phyloP scores from a whole-genome alignment of 2,329 filamentous ascomycete species.

The Diatrype stigma region DNA sequence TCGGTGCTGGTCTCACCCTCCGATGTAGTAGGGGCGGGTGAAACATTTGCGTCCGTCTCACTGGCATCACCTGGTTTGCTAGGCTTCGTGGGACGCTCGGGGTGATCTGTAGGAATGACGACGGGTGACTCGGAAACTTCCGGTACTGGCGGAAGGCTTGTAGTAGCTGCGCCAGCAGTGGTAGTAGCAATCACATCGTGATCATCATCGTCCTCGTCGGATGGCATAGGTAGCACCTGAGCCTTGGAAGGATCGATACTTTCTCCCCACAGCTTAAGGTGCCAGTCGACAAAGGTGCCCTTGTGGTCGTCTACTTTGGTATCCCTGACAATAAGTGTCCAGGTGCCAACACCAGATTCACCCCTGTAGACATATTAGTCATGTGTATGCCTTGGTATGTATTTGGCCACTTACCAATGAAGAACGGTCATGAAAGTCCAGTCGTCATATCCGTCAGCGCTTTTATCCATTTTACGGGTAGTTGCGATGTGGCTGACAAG shows the following conservation, averaged over 20 bases:
- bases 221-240: slow-evolving; percentile 73
- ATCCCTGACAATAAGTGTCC: slow-evolving; percentile 89
- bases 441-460: slow-evolving; percentile 70
- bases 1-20: slow-evolving; percentile 25
- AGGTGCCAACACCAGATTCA: slow-evolving; percentile 79
- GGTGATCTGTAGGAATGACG: slow-evolving; percentile 56
- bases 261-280: slow-evolving; percentile 91
- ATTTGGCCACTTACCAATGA: slow-evolving; percentile 66
- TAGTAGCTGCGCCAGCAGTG: slow-evolving; percentile 58
- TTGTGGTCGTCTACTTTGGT: slow-evolving; percentile 69
- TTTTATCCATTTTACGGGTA: slow-evolving; percentile 65
- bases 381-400: neutral
- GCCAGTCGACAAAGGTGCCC: slow-evolving; percentile 86
- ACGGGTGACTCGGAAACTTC: slow-evolving; percentile 37
- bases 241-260: slow-evolving; percentile 72
- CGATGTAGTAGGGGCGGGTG: slow-evolving; percentile 26
- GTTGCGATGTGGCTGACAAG: slow-evolving; percentile 81
- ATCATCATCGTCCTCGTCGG: slow-evolving; percentile 77
- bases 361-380: slow-evolving; percentile 57
- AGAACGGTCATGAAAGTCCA: slow-evolving; percentile 99
- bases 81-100: slow-evolving; percentile 57
- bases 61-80: slow-evolving; percentile 27
- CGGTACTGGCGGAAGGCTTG: slow-evolving; percentile 47
- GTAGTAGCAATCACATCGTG: slow-evolving; percentile 65
- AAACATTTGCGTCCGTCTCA: slow-evolving; percentile 16